Conservation (phyloP, 2,329 filamentous ascomycete genomes). For the Hypoxylon sp. region DNA sequence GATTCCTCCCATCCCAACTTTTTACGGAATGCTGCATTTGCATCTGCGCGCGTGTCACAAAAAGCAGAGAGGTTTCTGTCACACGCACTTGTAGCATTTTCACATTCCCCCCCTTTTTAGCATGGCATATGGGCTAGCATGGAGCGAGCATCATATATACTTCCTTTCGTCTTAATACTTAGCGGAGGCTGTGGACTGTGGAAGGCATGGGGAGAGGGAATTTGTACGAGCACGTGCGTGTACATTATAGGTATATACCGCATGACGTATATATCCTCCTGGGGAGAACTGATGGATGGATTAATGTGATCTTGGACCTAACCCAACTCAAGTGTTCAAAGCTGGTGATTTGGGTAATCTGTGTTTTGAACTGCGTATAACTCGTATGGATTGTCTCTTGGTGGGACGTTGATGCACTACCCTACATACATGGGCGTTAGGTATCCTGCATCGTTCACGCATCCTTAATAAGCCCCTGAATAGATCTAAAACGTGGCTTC, state of each 20-base stretch:
- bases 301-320: conserved; percentile 4
- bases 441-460: background rate
- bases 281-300: conserved; percentile 27
- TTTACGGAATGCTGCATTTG: conserved; percentile 30
- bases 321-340: background rate
- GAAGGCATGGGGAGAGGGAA: background rate
- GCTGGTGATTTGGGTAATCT: background rate
- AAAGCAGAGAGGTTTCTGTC: conserved; percentile 11
- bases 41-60: conserved; percentile 21
- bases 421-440: background rate
- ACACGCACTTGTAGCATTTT: conserved; percentile 29
- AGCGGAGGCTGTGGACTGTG: conserved; percentile 11
- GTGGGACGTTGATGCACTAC: background rate
- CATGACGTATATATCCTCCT: conserved; percentile 2
- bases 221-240: conserved; percentile 19
- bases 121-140: conserved; percentile 36
- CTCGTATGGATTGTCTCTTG: background rate
- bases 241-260: conserved; percentile 24
- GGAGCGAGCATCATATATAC: conserved; percentile 37
- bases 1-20: conserved; percentile 1
- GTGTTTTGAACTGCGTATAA: background rate
- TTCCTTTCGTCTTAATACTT: conserved; percentile 15
- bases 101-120: background rate
- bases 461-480: background rate
- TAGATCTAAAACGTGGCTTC: background rate